Evolutionary conservation across 1,139 yeast species (phyloP).

Genomic region (Scheffersomyces segobiensis): DNA sequence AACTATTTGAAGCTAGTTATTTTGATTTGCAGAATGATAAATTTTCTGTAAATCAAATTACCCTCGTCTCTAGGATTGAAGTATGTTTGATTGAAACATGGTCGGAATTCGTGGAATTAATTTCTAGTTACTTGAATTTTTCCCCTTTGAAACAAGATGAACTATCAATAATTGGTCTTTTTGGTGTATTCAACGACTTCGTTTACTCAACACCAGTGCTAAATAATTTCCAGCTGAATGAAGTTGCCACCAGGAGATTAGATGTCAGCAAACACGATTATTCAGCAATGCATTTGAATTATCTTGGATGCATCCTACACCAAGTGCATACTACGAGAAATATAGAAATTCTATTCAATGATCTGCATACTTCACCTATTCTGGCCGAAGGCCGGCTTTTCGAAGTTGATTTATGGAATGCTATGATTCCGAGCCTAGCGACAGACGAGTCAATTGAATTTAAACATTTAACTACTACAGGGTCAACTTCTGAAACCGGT

Average conservation of each 20-base stretch:
- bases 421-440: neutral
- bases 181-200: neutral
- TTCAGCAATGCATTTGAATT: neutral
- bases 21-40: neutral
- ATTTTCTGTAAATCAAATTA: conserved; percentile 4
- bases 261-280: neutral
- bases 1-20: conserved; percentile 2
- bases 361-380: neutral
- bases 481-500: neutral
- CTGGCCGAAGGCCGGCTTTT: neutral
- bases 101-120: conserved; percentile 5
- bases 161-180: neutral
- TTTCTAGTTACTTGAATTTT: neutral
- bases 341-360: neutral
- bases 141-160: neutral
- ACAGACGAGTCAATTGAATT: neutral
- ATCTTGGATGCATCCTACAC: neutral
- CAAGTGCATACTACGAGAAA: neutral
- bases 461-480: neutral
- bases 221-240: neutral
- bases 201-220: neutral
- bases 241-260: neutral
- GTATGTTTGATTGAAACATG: conserved; percentile 9
- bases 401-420: neutral
- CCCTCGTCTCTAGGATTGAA: conserved; percentile 3